Evolutionary conservation across 2,329 filamentous ascomycete species (phyloP).

Genomic region (Cytospora schulzeri): DNA sequence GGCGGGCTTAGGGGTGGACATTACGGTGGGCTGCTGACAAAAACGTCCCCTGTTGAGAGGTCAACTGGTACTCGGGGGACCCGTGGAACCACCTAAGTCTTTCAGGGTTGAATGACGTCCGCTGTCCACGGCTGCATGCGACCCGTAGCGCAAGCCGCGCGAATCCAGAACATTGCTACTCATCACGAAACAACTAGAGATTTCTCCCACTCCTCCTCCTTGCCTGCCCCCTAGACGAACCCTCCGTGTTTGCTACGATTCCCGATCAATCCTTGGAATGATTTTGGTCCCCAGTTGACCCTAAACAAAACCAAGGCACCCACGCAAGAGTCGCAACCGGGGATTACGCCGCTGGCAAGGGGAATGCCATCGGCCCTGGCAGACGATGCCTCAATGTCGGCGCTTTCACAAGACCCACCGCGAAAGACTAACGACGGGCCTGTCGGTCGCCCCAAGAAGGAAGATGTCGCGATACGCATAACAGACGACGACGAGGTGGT

Average conservation of each 20-base stretch:
- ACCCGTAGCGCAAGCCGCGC: not conserved
- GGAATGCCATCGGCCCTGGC: slow-evolving; percentile 60
- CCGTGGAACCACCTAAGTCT: not conserved
- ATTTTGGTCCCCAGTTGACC: slow-evolving; percentile 7
- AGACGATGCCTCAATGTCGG: slow-evolving; percentile 62
- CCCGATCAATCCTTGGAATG: slow-evolving; percentile 5
- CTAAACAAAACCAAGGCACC: not conserved
- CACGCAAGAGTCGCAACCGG: slow-evolving; percentile 12
- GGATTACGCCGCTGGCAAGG: slow-evolving; percentile 29
- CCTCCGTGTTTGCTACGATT: not conserved
- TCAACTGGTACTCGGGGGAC: slow-evolving; percentile 7
- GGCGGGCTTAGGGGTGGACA: slow-evolving; percentile 1
- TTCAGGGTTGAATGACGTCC: slow-evolving; percentile 19
- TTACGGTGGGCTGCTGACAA: slow-evolving; percentile 21
- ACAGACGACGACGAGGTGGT: slow-evolving; percentile 55
- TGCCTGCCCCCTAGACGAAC: not conserved
- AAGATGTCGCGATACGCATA: slow-evolving; percentile 48
- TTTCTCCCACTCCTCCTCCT: not conserved
- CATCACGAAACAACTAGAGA: slow-evolving; percentile 14
- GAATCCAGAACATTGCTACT: slow-evolving; percentile 3
- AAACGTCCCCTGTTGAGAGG: slow-evolving; percentile 18
- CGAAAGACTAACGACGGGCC: slow-evolving; percentile 40
- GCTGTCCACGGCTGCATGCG: slow-evolving; percentile 2
- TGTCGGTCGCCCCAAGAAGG: slow-evolving; percentile 30
- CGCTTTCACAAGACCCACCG: slow-evolving; percentile 45